These are phyloP conservation scores for Fagopyrum esculentum DNA, from an alignment of 148 eudicot species.

Conservation along the genomic window DNA sequence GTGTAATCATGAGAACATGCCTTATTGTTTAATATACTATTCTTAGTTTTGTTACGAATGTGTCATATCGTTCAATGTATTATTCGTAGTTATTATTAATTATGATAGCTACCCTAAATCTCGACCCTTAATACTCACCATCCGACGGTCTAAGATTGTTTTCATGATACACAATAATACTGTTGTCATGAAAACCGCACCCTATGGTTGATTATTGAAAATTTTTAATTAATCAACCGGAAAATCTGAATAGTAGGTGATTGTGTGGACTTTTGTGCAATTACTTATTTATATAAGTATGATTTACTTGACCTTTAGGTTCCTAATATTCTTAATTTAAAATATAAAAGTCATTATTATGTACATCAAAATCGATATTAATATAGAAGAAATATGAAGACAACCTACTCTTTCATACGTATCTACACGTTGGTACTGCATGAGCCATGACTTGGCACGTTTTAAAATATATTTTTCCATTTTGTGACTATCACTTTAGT, in stretches of 20 bases:
- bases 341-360: neutral
- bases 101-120: too few species aligned
- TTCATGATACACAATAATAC: too few species aligned
- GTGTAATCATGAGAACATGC: too few species aligned
- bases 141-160: too few species aligned
- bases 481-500: too few species aligned
- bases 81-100: too few species aligned
- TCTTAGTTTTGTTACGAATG: too few species aligned
- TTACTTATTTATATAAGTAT: neutral
- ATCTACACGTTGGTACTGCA: neutral
- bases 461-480: neutral
- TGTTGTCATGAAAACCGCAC: too few species aligned
- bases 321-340: neutral
- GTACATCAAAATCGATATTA: neutral
- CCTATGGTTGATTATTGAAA: neutral
- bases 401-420: neutral
- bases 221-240: neutral
- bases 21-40: too few species aligned
- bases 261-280: neutral
- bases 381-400: neutral
- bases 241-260: neutral
- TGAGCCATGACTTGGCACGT: constrained; percentile 2
- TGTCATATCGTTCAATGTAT: too few species aligned
- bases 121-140: too few species aligned
- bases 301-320: neutral